Evolutionary conservation across 2,329 filamentous ascomycete species (phyloP).

Genomic region (Fusarium nodosum): DNA sequence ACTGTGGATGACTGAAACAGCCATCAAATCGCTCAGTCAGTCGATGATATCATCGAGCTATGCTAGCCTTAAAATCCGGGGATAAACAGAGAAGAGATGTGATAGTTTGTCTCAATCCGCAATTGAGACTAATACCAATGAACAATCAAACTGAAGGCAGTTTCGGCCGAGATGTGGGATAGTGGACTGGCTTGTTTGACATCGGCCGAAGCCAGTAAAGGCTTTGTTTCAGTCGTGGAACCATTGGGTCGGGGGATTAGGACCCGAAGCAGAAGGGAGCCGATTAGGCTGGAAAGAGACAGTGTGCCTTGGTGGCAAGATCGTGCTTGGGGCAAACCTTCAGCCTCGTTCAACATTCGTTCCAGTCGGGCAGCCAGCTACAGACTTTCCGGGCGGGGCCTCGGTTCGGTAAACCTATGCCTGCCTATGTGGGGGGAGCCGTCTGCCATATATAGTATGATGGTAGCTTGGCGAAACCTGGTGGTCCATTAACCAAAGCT

Average conservation of each 20-base stretch:
- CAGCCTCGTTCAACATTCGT: conserved; percentile 22
- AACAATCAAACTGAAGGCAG: background rate
- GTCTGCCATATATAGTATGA: conserved; percentile 4
- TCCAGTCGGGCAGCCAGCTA: conserved; percentile 17
- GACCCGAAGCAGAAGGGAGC: conserved; percentile 42
- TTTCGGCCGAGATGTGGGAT: conserved; percentile 41
- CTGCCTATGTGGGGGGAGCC: conserved; percentile 5
- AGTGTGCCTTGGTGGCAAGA: conserved; percentile 3
- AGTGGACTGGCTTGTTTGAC: conserved; percentile 22
- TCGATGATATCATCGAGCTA: conserved; percentile 45
- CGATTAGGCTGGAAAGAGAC: conserved; percentile 23
- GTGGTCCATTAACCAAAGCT: conserved; percentile 7
- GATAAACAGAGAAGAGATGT: conserved; percentile 29
- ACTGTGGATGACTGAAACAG: background rate
- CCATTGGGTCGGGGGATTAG: conserved; percentile 31
- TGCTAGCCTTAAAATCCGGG: conserved; percentile 45
- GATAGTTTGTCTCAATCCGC: conserved; percentile 23
- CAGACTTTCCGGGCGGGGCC: conserved; percentile 32
- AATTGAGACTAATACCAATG: conserved; percentile 32
- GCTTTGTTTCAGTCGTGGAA: conserved; percentile 38
- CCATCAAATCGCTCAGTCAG: conserved; percentile 25
- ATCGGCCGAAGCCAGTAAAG: conserved; percentile 29
- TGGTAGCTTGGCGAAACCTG: conserved; percentile 20
- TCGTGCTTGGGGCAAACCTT: conserved; percentile 4
- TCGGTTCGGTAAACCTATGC: conserved; percentile 36